phyloP scores from a whole-genome alignment of 495 filamentous ascomycete species.

The Aspergillus bridgeri region DNA sequence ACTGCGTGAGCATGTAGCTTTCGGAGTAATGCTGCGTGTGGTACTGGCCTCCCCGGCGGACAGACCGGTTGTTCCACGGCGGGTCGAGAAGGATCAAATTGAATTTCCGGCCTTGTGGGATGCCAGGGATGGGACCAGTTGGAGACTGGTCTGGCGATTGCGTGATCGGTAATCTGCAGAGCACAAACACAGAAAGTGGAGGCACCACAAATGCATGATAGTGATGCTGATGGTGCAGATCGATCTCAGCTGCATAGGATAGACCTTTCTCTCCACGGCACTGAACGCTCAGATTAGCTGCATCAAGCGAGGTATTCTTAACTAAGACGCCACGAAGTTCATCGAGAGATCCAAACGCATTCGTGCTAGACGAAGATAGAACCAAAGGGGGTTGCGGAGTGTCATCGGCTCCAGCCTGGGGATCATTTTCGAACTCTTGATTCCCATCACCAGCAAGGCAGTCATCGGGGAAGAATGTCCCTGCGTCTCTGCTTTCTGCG shows the following conservation, averaged over 20 bases:
- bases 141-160: not conserved
- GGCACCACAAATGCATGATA: slow-evolving; percentile 44
- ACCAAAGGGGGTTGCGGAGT: slow-evolving; percentile 26
- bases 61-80: slow-evolving; percentile 92
- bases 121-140: slow-evolving; percentile 25
- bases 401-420: too few relatives aligned
- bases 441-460: not conserved
- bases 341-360: slow-evolving; percentile 21
- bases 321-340: slow-evolving; percentile 32
- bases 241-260: not conserved
- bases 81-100: slow-evolving; percentile 85
- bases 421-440: not conserved
- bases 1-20: slow-evolving; percentile 26
- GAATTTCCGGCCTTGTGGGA: slow-evolving; percentile 48
- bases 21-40: slow-evolving; percentile 43
- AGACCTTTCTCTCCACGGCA: slow-evolving; percentile 1
- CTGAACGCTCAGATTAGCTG: slow-evolving; percentile 22
- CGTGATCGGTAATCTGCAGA: slow-evolving; percentile 35
- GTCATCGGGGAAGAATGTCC: not conserved
- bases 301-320: slow-evolving; percentile 32
- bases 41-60: slow-evolving; percentile 66
- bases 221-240: slow-evolving; percentile 11
- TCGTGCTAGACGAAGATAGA: slow-evolving; percentile 29
- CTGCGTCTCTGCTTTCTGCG: not conserved
- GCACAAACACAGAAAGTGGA: slow-evolving; percentile 49